Conservation (phyloP, 1,284 basidiomycete species). For the Wallemia hederae region DNA sequence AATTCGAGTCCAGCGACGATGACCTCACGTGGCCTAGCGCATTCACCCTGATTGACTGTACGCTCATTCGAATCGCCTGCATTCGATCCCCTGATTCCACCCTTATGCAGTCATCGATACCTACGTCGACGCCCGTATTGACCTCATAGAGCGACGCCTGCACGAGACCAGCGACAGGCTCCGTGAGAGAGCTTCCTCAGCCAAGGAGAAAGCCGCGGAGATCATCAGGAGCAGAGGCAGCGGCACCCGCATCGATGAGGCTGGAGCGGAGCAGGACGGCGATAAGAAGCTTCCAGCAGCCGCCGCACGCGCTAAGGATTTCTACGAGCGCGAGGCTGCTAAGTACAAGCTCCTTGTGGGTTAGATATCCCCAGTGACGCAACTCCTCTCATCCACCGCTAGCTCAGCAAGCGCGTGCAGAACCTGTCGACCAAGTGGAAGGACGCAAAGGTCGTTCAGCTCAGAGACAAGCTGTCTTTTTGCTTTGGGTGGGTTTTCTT, state of each 20-base stretch:
- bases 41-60: not conserved
- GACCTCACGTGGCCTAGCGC: not conserved
- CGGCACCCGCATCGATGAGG: constrained; percentile 33
- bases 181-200: not conserved
- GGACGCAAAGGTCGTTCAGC: constrained; percentile 64
- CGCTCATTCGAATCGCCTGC: no score
- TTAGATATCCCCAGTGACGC: not conserved
- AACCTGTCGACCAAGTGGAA: constrained; percentile 44
- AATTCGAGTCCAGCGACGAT: not conserved
- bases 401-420: constrained; percentile 47
- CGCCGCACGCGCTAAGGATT: not conserved
- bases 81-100: not conserved
- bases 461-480: constrained; percentile 37
- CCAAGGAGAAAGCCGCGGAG: constrained; percentile 40
- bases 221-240: constrained; percentile 27
- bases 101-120: constrained; percentile 28
- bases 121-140: constrained; percentile 64
- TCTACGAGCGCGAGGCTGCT: not conserved
- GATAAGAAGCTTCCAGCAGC: not conserved
- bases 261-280: constrained; percentile 5
- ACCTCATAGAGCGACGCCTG: constrained; percentile 56
- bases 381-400: constrained; percentile 5
- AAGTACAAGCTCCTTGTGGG: not conserved
- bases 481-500: not conserved
- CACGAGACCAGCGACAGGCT: constrained; percentile 58